A percentile compares a stretch with the other conserved stretches of the same genome.
phyloP scores from a whole-genome alignment of 345 rosid genomes.

The Gossypium mustelinum region DNA sequence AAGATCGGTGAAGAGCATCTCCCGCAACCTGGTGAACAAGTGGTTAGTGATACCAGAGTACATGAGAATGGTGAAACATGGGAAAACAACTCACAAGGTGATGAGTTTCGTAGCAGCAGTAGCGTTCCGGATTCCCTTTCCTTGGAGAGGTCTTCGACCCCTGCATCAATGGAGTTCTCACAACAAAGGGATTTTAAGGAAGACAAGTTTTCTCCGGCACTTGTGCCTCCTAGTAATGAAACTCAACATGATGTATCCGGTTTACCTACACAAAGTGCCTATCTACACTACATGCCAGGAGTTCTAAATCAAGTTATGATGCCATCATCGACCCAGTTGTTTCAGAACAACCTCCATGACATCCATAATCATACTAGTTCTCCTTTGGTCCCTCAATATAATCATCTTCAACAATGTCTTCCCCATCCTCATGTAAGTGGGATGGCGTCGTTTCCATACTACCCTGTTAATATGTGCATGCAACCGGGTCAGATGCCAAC shows the following conservation, averaged over 20 bases:
- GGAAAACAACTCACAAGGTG: conserved; percentile 53
- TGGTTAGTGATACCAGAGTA: conserved; percentile 28
- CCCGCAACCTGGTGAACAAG: conserved; percentile 29
- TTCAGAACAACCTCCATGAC: conserved; percentile 50
- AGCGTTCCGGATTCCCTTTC: conserved; percentile 52
- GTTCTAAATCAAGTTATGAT: conserved; percentile 67
- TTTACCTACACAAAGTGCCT: conserved; percentile 45
- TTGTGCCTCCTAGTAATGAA: conserved; percentile 38
- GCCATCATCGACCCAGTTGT: conserved; percentile 58
- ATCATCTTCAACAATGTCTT: conserved; percentile 59
- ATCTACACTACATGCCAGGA: conserved; percentile 74
- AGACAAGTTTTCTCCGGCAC: conserved; percentile 33
- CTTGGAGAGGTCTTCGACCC: conserved; percentile 58
- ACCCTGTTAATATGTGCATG: conserved; percentile 56
- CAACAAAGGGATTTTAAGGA: conserved; percentile 40
- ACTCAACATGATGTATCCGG: conserved; percentile 44
- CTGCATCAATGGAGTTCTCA: conserved; percentile 48
- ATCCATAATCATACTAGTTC: conserved; percentile 41
- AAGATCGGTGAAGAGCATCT: conserved; percentile 34
- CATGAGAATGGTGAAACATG: conserved; percentile 48
- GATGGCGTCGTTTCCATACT: conserved; percentile 66
- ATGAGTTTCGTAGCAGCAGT: conserved; percentile 50
- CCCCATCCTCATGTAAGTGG: conserved; percentile 59
- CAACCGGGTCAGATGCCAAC: conserved; percentile 64
- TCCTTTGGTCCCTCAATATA: conserved; percentile 56